phyloP scores from a whole-genome alignment of 2,329 filamentous ascomycete species.

The Ascochyta lentis region DNA sequence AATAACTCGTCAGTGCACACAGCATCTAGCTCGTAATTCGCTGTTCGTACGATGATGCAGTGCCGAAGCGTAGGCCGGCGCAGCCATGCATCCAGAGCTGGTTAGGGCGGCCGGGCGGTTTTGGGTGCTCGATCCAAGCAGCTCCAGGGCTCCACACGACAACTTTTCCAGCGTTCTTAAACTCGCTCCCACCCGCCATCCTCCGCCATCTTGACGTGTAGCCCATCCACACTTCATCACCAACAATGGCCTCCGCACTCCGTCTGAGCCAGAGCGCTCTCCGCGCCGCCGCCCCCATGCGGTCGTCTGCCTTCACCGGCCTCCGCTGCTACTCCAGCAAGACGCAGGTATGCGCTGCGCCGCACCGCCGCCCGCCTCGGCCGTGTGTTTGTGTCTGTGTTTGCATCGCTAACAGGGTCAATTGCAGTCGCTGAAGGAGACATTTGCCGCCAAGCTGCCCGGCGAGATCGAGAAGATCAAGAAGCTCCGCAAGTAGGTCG shows the following conservation, averaged over 20 bases:
- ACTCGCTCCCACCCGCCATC: slow-evolving; percentile 41
- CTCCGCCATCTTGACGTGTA: slow-evolving; percentile 41
- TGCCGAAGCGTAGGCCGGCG: slow-evolving; percentile 6
- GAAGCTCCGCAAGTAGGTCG: slow-evolving; percentile 85
- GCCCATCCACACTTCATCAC: slow-evolving; percentile 36
- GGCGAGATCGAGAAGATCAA: slow-evolving; percentile 99
- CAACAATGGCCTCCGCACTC: slow-evolving; percentile 81
- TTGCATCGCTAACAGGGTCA: slow-evolving; percentile 35
- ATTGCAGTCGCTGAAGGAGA: slow-evolving; percentile 90
- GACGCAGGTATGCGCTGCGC: slow-evolving; percentile 70
- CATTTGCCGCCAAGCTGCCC: slow-evolving; percentile 93
- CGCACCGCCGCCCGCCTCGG: neutral
- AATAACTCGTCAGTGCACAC: too few relatives aligned
- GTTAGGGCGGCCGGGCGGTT: slow-evolving; percentile 5
- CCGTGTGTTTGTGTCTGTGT: slow-evolving; percentile 15
- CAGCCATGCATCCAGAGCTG: neutral
- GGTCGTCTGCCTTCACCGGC: slow-evolving; percentile 79
- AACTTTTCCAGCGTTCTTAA: slow-evolving; percentile 38
- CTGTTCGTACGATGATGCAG: neutral
- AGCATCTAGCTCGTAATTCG: too few relatives aligned
- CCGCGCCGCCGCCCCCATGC: slow-evolving; percentile 71
- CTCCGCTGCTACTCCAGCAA: slow-evolving; percentile 93
- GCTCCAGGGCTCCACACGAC: slow-evolving; percentile 23
- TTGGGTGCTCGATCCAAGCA: slow-evolving; percentile 7
- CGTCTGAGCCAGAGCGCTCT: slow-evolving; percentile 83